A percentile compares a stretch with the other conserved stretches of the same genome.
Conservation (phyloP, 2,329 filamentous ascomycete genomes). For the Sarocladium brachiariae region DNA sequence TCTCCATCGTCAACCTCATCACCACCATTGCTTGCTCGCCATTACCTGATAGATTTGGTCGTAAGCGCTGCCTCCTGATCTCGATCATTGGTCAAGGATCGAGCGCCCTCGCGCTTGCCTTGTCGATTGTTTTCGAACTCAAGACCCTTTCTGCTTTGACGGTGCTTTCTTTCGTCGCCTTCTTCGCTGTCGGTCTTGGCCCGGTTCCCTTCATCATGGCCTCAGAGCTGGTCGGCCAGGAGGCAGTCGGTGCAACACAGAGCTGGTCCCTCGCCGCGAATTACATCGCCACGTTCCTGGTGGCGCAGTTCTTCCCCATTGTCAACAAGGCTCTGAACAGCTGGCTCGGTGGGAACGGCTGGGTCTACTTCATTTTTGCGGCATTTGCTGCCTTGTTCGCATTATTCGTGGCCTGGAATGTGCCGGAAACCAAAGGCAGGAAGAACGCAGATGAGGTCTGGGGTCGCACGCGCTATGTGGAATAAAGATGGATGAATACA, state of each 20-base stretch:
- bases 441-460: constrained; percentile 84
- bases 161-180: constrained; percentile 78
- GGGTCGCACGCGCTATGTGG: constrained; percentile 56
- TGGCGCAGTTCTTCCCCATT: constrained; percentile 92
- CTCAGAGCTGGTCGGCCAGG: constrained; percentile 81
- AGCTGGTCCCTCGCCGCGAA: constrained; percentile 82
- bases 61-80: constrained; percentile 75
- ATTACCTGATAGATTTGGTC: constrained; percentile 78
- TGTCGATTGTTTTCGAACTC: constrained; percentile 68
- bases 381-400: constrained; percentile 62
- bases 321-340: constrained; percentile 67
- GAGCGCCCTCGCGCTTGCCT: constrained; percentile 68
- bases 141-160: constrained; percentile 74
- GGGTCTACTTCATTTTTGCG: constrained; percentile 90
- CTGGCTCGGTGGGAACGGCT: constrained; percentile 60
- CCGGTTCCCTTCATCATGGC: constrained; percentile 93
- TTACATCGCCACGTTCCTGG: constrained; percentile 84
- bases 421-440: constrained; percentile 88
- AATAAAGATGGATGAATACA: constrained; percentile 27
- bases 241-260: constrained; percentile 87
- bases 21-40: constrained; percentile 78
- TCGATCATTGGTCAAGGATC: constrained; percentile 81
- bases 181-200: constrained; percentile 84
- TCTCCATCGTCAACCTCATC: constrained; percentile 79
- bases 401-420: constrained; percentile 62